Evolutionary conservation across 2,329 filamentous ascomycete genomes (phyloP), one percentile per base, ranked within the genome.

Genomic region (Ustilaginoidea virens): DNA sequence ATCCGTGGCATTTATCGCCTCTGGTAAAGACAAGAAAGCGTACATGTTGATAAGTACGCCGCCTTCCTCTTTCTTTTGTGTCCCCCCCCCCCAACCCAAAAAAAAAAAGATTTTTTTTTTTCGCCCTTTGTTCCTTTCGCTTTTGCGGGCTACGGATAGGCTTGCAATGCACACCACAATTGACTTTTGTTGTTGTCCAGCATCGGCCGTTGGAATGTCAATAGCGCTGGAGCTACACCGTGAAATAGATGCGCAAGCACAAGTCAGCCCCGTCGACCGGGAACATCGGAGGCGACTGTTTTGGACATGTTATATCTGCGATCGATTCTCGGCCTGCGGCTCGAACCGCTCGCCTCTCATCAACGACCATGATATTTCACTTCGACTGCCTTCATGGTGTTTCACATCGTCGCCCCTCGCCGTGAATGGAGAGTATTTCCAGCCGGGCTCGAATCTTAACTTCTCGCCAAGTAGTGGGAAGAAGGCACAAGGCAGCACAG

Each of bases 251-350:
- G 46, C 61, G 5, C 67, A 69, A 28, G 58, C 69, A 9, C 67
- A 69, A 31, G 63, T 80, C 8, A 68, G 71, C 0, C 63, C 72
- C 0, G 58, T 71, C 4, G 82, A 92, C 45, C 68, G 78, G 32
- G 83, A 92, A 55, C 74, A 75, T 44, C 67, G 80, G 25, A 64
- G 83, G 31, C 68, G 80, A n/a, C 58, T 92, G 2, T 92, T 92
- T 51, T 92, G 83, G 83, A 76, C 80, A 2, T 87, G 80, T 46
- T 92, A 90, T 42, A 58, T 92, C 16, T 74, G 92, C 51, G 83
- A 92, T 46, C 69, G 80, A n/a, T 90, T 87, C 41, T 66, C 76
- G 39, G 71, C 79, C 1, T 83, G 79, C 39, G 83, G 83, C 11
- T 87, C 82, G 4, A 83, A 80, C 43, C 66, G 83, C 7, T 80